Conservation (phyloP, 805 yeast species). For the Candida endomychidarum region DNA sequence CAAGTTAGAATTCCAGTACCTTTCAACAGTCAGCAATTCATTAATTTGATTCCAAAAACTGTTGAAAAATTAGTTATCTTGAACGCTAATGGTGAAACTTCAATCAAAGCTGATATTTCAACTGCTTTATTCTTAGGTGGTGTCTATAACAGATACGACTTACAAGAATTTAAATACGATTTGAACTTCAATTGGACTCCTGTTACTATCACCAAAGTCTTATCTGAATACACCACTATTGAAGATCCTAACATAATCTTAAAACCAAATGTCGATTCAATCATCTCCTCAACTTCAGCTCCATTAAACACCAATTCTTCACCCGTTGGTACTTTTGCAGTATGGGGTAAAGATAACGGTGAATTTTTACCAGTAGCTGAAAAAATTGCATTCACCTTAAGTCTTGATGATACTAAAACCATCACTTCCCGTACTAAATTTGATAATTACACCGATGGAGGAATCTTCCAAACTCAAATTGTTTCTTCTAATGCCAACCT, state of each 20-base stretch:
- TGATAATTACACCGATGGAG: slow-evolving; percentile 74
- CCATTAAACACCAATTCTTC: slow-evolving; percentile 39
- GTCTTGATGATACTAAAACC: slow-evolving; percentile 55
- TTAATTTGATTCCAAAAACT: slow-evolving; percentile 55
- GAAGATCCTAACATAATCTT: slow-evolving; percentile 30
- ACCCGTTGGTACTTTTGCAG: slow-evolving; percentile 47
- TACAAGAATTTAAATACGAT: slow-evolving; percentile 54
- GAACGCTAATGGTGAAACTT: slow-evolving; percentile 30
- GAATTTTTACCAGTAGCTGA: slow-evolving; percentile 55
- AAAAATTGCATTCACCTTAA: slow-evolving; percentile 65
- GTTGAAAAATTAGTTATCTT: slow-evolving; percentile 65
- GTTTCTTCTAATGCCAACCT: slow-evolving; percentile 24
- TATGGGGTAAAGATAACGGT: slow-evolving; percentile 72
- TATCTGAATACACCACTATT: slow-evolving; percentile 40
- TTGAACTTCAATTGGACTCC: slow-evolving; percentile 58
- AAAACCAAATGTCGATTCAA: slow-evolving; percentile 9
- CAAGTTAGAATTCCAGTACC: slow-evolving; percentile 79
- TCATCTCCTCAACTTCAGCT: slow-evolving; percentile 16
- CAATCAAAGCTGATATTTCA: slow-evolving; percentile 68
- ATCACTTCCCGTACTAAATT: slow-evolving; percentile 62
- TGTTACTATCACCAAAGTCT: slow-evolving; percentile 48
- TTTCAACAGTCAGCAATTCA: slow-evolving; percentile 64
- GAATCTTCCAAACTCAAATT: slow-evolving; percentile 70
- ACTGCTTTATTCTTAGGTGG: slow-evolving; percentile 64
- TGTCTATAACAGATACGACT: slow-evolving; percentile 33